These are phyloP conservation scores for Cordyceps javanica DNA, from an alignment of 2,329 filamentous ascomycete genomes.

Conservation along the genomic window DNA sequence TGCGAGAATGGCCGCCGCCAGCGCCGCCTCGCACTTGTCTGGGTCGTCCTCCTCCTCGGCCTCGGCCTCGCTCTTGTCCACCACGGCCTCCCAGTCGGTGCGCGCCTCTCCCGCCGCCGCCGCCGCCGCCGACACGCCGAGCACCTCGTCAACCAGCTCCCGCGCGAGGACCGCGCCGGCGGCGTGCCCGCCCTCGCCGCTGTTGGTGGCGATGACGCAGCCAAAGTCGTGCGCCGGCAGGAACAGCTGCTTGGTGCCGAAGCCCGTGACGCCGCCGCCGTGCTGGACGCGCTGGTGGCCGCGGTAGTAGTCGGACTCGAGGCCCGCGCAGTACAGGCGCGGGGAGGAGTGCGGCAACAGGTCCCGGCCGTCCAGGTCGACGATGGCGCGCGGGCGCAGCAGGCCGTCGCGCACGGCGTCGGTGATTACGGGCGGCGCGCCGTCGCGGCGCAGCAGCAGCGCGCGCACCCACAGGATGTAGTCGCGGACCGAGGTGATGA, in stretches of 20 bases:
- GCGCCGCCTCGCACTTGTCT: not conserved
- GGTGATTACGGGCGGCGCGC: constrained; percentile 20
- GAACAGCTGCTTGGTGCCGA: constrained; percentile 21
- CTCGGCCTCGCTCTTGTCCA: not conserved
- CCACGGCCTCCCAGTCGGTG: constrained; percentile 8
- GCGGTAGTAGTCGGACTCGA: constrained; percentile 20
- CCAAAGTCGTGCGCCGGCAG: constrained; percentile 23
- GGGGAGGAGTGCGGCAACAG: constrained; percentile 13
- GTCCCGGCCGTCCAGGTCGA: constrained; percentile 13
- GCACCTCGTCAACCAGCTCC: constrained; percentile 18
- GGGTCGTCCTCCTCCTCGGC: not conserved
- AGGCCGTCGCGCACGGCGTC: constrained; percentile 21
- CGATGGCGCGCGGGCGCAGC: constrained; percentile 15
- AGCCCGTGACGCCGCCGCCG: constrained; percentile 21
- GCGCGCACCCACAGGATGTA: constrained; percentile 25
- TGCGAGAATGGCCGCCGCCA: not conserved
- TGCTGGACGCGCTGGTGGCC: constrained; percentile 21
- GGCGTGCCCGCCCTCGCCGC: constrained; percentile 15
- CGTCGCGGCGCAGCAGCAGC: constrained; percentile 20
- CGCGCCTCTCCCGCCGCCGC: too few relatives aligned
- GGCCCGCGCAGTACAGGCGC: constrained; percentile 18
- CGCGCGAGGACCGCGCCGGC: constrained; percentile 16
- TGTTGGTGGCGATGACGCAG: constrained; percentile 21
- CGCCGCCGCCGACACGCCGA: constrained; percentile 3
- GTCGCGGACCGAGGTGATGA: constrained; percentile 24